These are phyloP conservation scores for Diaporthe eres DNA, from an alignment of 2,329 filamentous ascomycete genomes.

Conservation along the genomic window DNA sequence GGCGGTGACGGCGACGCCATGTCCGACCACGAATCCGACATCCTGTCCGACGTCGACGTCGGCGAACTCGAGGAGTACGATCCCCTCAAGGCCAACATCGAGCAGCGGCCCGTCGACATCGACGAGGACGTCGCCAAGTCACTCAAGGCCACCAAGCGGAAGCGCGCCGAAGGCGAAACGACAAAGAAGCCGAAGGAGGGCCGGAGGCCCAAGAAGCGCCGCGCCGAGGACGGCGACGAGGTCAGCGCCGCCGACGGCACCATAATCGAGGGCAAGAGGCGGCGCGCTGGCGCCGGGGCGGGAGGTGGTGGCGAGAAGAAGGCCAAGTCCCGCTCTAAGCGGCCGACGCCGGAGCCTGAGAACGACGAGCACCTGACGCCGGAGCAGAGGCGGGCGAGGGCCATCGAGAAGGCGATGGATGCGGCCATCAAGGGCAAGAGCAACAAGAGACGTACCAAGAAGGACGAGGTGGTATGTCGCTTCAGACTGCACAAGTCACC, in stretches of 20 bases:
- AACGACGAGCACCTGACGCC: slow-evolving; percentile 85
- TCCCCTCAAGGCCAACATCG: slow-evolving; percentile 72
- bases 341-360: slow-evolving; percentile 66
- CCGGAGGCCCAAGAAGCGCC: slow-evolving; percentile 77
- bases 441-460: slow-evolving; percentile 79
- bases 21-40: slow-evolving; percentile 71
- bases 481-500: neutral
- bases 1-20: slow-evolving; percentile 46
- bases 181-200: slow-evolving; percentile 82
- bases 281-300: slow-evolving; percentile 50
- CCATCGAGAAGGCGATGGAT: slow-evolving; percentile 89
- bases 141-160: slow-evolving; percentile 75
- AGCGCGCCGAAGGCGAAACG: slow-evolving; percentile 74
- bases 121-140: slow-evolving; percentile 76
- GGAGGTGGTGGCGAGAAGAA: slow-evolving; percentile 63
- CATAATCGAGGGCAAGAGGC: slow-evolving; percentile 62
- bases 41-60: slow-evolving; percentile 78
- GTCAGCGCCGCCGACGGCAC: slow-evolving; percentile 57
- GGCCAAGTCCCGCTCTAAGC: slow-evolving; percentile 56
- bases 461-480: slow-evolving; percentile 85
- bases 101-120: slow-evolving; percentile 75
- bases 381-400: slow-evolving; percentile 86
- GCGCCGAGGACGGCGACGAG: slow-evolving; percentile 62
- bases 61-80: slow-evolving; percentile 80
- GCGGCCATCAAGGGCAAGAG: slow-evolving; percentile 86